Evolutionary conservation across 2,329 filamentous ascomycete genomes (phyloP).

Genomic region (Cryphonectria japonica): DNA sequence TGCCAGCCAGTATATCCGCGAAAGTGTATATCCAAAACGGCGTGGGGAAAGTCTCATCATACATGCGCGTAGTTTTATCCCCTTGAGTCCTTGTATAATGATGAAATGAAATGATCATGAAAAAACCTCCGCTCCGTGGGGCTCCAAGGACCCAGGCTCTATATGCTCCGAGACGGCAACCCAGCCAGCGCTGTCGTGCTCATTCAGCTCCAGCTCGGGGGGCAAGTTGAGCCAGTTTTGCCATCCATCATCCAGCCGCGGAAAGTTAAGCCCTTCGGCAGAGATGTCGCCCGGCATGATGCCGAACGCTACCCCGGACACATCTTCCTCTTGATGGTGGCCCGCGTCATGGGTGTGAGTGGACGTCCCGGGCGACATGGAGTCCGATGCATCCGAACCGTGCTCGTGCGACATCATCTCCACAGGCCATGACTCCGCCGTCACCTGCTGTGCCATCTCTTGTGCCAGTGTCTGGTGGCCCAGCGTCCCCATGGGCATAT

Average conservation of each 20-base stretch:
- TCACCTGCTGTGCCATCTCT: neutral
- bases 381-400: constrained; percentile 4
- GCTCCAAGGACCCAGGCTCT: neutral
- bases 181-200: constrained; percentile 6
- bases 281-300: constrained; percentile 3
- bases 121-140: neutral
- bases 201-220: constrained; percentile 7
- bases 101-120: neutral
- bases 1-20: neutral
- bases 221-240: constrained; percentile 20
- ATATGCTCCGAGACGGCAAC: constrained; percentile 2
- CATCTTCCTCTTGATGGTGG: neutral
- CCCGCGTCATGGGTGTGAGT: constrained; percentile 7
- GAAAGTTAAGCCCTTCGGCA: constrained; percentile 18
- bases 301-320: neutral
- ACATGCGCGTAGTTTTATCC: neutral
- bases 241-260: constrained; percentile 18
- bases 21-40: neutral
- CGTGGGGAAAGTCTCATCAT: neutral
- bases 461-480: neutral
- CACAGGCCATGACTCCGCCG: constrained; percentile 9
- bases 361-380: constrained; percentile 8
- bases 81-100: neutral
- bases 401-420: constrained; percentile 8
- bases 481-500: neutral